Evolutionary conservation across 1,284 basidiomycete genomes (phyloP).

Genomic region (Apiotrichum brassicae): DNA sequence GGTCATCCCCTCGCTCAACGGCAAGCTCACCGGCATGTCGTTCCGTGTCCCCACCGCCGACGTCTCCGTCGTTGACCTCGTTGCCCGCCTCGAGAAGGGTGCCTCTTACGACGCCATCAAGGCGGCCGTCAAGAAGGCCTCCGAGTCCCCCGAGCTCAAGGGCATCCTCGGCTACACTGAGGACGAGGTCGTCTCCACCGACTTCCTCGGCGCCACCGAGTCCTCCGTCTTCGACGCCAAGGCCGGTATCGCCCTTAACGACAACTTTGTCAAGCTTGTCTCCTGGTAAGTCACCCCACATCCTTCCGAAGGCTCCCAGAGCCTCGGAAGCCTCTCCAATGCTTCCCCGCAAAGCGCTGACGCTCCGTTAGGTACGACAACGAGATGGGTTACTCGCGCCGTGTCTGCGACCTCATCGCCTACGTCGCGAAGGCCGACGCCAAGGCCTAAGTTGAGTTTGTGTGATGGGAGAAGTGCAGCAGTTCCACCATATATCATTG

Average conservation of each 20-base stretch:
- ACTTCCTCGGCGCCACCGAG: slow-evolving; percentile 74
- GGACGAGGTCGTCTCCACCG: slow-evolving; percentile 88
- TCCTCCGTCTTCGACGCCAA: slow-evolving; percentile 87
- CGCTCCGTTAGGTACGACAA: slow-evolving; percentile 61
- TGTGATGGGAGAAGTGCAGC: too few species aligned
- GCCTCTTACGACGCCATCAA: slow-evolving; percentile 90
- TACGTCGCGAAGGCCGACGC: slow-evolving; percentile 57
- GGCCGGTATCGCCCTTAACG: slow-evolving; percentile 89
- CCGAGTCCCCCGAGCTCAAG: slow-evolving; percentile 60
- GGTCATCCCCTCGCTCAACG: slow-evolving; percentile 94
- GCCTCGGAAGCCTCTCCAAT: slow-evolving; percentile 20
- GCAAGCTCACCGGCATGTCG: slow-evolving; percentile 89
- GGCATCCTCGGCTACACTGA: slow-evolving; percentile 94
- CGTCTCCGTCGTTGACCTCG: slow-evolving; percentile 98
- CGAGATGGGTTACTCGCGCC: slow-evolving; percentile 73
- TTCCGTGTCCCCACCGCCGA: slow-evolving; percentile 98
- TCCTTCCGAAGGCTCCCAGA: slow-evolving; percentile 21
- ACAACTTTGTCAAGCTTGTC: slow-evolving; percentile 92
- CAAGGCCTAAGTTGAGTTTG: too few species aligned
- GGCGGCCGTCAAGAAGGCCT: slow-evolving; percentile 72
- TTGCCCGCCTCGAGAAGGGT: slow-evolving; percentile 82
- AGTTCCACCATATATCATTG: too few species aligned
- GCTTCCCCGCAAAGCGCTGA: slow-evolving; percentile 57
- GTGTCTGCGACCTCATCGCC: slow-evolving; percentile 84
- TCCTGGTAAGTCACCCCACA: slow-evolving; percentile 54